phyloP scores from a whole-genome alignment of 257 asterid genomes.

The Ballota nigra region DNA sequence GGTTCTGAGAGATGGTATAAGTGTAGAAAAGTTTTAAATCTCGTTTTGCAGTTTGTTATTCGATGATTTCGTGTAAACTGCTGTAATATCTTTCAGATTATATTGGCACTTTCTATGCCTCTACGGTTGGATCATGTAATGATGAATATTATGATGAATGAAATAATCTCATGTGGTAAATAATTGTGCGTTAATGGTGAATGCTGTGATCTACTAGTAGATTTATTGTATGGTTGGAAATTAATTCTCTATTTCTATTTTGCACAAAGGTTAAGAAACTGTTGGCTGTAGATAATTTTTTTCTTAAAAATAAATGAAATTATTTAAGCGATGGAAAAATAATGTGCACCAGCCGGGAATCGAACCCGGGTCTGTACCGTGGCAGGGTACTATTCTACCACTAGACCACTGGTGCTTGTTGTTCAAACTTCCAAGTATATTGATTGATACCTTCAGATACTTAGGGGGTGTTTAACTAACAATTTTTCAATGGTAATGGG shows the following conservation, averaged over 20 bases:
- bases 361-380: conserved; percentile 99
- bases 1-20: conserved; percentile 60
- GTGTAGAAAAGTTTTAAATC: conserved; percentile 56
- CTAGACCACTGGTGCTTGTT: conserved; percentile 62
- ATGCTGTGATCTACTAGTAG: background rate
- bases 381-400: conserved; percentile 96
- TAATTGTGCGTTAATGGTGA: conserved; percentile 7
- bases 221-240: background rate
- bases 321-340: background rate
- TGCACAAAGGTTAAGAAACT: too few relatives aligned
- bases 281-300: too few relatives aligned
- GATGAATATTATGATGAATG: background rate
- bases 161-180: conserved; percentile 10
- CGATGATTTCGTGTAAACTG: background rate
- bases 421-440: too few relatives aligned
- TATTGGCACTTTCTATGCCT: background rate
- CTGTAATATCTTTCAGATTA: background rate
- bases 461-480: too few relatives aligned
- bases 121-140: background rate
- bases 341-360: conserved; percentile 93
- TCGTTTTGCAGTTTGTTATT: background rate
- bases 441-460: too few relatives aligned
- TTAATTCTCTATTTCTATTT: too few relatives aligned
- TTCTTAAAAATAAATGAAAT: too few relatives aligned
- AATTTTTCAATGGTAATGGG: too few relatives aligned